These are phyloP conservation scores for Trematosphaeria pertusa DNA, from an alignment of 2,329 filamentous ascomycete genomes.

Conservation along the genomic window DNA sequence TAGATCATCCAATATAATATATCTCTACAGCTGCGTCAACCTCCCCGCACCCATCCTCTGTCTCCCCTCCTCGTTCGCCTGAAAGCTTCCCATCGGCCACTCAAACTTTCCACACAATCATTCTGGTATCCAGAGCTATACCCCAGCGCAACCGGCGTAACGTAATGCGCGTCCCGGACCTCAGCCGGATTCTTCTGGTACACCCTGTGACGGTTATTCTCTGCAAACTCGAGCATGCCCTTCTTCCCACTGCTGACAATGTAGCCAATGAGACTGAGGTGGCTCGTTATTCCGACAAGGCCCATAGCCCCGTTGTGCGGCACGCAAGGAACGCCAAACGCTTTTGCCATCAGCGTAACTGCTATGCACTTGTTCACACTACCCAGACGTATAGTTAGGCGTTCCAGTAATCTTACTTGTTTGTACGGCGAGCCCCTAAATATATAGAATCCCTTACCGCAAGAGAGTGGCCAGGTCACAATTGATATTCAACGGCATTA, in stretches of 20 bases:
- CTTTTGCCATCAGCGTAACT: slow-evolving; percentile 79
- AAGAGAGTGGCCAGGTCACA: too few relatives aligned
- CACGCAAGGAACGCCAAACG: slow-evolving; percentile 77
- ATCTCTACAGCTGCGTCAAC: too few relatives aligned
- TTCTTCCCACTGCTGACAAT: slow-evolving; percentile 79
- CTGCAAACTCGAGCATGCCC: slow-evolving; percentile 83
- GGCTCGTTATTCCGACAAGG: slow-evolving; percentile 86
- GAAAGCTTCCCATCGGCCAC: too few relatives aligned
- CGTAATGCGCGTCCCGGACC: slow-evolving; percentile 82
- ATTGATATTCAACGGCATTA: too few relatives aligned
- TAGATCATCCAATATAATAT: too few relatives aligned
- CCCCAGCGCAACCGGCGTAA: slow-evolving; percentile 77
- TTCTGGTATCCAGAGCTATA: slow-evolving; percentile 74
- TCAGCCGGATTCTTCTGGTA: slow-evolving; percentile 81
- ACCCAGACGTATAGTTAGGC: slow-evolving; percentile 81
- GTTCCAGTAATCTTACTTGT: too few relatives aligned
- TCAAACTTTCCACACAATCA: too few relatives aligned
- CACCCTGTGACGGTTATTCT: slow-evolving; percentile 75
- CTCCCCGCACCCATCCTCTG: too few relatives aligned
- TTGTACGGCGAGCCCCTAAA: too few relatives aligned
- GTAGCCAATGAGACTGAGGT: slow-evolving; percentile 89
- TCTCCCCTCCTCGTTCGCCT: too few relatives aligned
- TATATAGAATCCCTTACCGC: too few relatives aligned
- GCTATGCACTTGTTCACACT: slow-evolving; percentile 89
- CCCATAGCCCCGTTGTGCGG: slow-evolving; percentile 87